Conservation (phyloP, 805 yeast genomes). For the Wickerhamomyces sydowiorum region DNA sequence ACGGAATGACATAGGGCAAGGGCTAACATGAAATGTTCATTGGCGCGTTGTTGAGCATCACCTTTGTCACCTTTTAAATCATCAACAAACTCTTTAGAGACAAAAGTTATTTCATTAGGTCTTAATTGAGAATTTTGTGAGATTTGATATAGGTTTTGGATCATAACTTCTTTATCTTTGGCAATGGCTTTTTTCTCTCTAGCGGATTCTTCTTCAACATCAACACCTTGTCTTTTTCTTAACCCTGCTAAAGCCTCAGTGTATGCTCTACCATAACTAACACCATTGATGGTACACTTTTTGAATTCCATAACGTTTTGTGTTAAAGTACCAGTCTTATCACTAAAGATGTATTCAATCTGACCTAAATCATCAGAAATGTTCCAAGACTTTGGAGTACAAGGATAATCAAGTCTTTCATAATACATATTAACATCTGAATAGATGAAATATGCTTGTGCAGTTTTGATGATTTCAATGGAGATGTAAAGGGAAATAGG, state of each 20-base stretch:
- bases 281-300: slow-evolving; percentile 71
- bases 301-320: slow-evolving; percentile 84
- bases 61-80: slow-evolving; percentile 53
- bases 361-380: slow-evolving; percentile 84
- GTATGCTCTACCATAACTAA: slow-evolving; percentile 70
- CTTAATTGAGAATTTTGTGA: slow-evolving; percentile 34
- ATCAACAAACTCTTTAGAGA: slow-evolving; percentile 59
- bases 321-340: slow-evolving; percentile 78
- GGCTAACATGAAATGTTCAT: slow-evolving; percentile 72
- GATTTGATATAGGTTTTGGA: slow-evolving; percentile 34
- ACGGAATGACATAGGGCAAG: slow-evolving; percentile 79
- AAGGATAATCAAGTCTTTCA: slow-evolving; percentile 65
- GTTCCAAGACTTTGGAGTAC: slow-evolving; percentile 80
- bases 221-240: slow-evolving; percentile 68
- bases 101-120: slow-evolving; percentile 62
- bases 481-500: slow-evolving; percentile 81
- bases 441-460: slow-evolving; percentile 74
- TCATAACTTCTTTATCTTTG: slow-evolving; percentile 55
- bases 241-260: slow-evolving; percentile 80
- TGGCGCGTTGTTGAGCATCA: slow-evolving; percentile 45
- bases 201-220: slow-evolving; percentile 53
- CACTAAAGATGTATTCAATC: slow-evolving; percentile 78
- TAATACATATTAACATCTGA: slow-evolving; percentile 71
- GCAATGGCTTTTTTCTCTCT: slow-evolving; percentile 46
- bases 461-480: slow-evolving; percentile 74